Base-by-base conservation (phyloP, 2,329 filamentous ascomycete genomes). In the Chaetomium strumarium region DNA sequence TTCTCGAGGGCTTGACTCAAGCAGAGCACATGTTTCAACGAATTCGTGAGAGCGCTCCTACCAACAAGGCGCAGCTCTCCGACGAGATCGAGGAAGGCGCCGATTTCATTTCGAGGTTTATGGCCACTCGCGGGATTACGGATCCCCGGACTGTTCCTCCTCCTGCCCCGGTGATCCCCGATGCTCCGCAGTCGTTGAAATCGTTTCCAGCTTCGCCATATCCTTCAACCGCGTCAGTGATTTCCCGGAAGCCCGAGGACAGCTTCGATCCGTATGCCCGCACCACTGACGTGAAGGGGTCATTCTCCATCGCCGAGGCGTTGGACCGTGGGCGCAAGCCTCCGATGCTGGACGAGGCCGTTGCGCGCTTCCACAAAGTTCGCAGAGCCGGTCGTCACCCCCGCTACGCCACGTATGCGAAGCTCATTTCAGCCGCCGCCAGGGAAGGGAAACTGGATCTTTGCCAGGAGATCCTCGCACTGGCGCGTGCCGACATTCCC, bases 331-430 rank as follows among this genome's bases (percentile, higher is more conserved):
- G 86, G 46, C 84, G 86, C 54, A 83, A 84, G 60, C 84, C 84
- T 19, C 80, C 84, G 48, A 83, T 86, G 59, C 76, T 96, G 55
- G 85, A 85, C 58, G 90, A 96, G 59, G 89, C 90, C 34, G 73
- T 97, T 57, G 78, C 77, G 58, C 86, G 90, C 62, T 89, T 97
- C 72, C 88, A 85, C 67, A 96, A 95, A 72, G 96, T 96, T 75
- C 90, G 93, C 58, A 89, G 91, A 54, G 83, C 88, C 64, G 91
- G 92, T 58, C 85, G 90, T 66, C 90, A 96, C 67, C 90, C 92
- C 48, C 84, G 92, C 55, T 97, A 97, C 73, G 93, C 96, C 69
- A 96, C 91, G 1, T 96, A 97, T 63, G 90, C 91, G 46, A 97
- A 96, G 78, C 77, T 99, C 60, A 96, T 99, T 64, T 85, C 86